These are phyloP conservation scores for Xylariales sp. DNA, from an alignment of 2,329 filamentous ascomycete species.

Conservation along the genomic window DNA sequence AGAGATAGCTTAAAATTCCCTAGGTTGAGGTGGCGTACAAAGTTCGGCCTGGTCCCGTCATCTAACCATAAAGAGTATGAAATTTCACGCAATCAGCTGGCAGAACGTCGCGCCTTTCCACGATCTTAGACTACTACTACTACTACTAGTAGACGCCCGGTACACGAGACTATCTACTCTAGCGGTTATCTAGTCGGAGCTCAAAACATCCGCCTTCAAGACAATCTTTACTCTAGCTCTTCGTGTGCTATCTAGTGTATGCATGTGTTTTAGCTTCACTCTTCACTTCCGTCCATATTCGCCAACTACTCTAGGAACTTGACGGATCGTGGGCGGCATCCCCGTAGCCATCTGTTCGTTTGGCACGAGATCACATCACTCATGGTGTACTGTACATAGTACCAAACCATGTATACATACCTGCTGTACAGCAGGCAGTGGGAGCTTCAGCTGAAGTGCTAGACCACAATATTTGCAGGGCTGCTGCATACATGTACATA, in stretches of 20 bases:
- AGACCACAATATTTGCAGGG: constrained; percentile 32
- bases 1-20: not conserved
- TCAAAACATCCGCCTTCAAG: not conserved
- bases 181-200: not conserved
- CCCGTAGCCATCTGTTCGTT: not conserved
- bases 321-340: not conserved
- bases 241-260: not conserved
- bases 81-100: not conserved
- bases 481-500: constrained; percentile 24
- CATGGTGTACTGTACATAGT: not conserved
- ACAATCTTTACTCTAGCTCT: not conserved
- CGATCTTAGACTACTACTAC: too few species aligned
- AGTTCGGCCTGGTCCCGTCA: constrained; percentile 5
- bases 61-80: constrained; percentile 35
- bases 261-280: not conserved
- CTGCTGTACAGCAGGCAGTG: too few species aligned
- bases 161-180: not conserved
- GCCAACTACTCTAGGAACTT: not conserved
- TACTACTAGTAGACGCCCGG: not conserved
- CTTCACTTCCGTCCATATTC: not conserved
- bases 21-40: not conserved
- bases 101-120: not conserved
- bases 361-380: not conserved
- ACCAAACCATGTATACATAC: too few species aligned
- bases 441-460: constrained; percentile 29